phyloP scores from a whole-genome alignment of 2,329 filamentous ascomycete genomes.

The Fusarium goolgardi region DNA sequence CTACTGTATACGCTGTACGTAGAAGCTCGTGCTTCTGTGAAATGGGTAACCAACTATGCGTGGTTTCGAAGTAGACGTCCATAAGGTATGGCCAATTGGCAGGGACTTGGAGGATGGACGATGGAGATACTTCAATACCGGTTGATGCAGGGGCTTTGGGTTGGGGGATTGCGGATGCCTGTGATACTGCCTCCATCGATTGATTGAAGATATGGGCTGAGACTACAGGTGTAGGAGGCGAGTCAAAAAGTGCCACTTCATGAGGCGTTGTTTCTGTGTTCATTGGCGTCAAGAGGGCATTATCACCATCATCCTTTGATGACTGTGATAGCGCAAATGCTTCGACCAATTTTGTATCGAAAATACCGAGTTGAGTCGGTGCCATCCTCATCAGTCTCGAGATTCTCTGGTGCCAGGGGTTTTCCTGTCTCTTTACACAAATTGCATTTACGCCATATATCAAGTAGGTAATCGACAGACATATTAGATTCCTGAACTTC shows the following conservation, averaged over 20 bases:
- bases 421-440: neutral
- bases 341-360: conserved; percentile 2
- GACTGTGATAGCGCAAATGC: neutral
- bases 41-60: conserved; percentile 11
- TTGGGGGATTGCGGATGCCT: fast-evolving
- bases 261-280: neutral
- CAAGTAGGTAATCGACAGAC: conserved; percentile 1
- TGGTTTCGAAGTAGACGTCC: conserved; percentile 14
- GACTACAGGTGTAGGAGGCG: neutral
- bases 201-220: fast-evolving
- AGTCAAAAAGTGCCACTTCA: neutral
- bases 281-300: neutral
- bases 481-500: neutral
- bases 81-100: conserved; percentile 9
- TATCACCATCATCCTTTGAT: neutral
- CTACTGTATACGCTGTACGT: conserved; percentile 1
- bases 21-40: conserved; percentile 17
- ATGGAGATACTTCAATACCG: fast-evolving
- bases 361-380: conserved; percentile 2
- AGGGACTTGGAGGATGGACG: neutral
- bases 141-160: fast-evolving
- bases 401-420: neutral
- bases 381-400: conserved; percentile 2
- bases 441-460: conserved; percentile 12
- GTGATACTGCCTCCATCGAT: fast-evolving